Evolutionary conservation across 495 filamentous ascomycete genomes (phyloP), one percentile per base, ranked within the genome.

Genomic region (Trichoderma reesei): DNA sequence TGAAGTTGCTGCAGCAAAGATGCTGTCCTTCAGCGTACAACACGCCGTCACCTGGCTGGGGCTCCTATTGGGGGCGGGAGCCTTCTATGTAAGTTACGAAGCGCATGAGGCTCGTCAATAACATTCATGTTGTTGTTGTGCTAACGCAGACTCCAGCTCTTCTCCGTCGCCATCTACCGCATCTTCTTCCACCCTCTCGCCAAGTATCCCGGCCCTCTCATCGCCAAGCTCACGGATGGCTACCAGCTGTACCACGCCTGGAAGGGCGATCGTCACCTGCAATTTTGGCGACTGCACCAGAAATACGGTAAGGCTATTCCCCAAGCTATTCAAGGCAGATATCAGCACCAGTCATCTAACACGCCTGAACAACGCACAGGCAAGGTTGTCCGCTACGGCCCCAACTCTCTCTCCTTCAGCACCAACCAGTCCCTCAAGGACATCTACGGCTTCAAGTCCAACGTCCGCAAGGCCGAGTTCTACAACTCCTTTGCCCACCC

Each of bases 141-240:
- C 51, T 56, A 56, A 56, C 26, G 26, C 70, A 71, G 68, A 66
- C 69, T 68, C 71, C 18, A 73, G 71, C 37, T 37, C 41, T n/a
- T 64, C 33, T 66, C 68, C 65, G 59, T 79, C 36, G 70, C 74
- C 60, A 63, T 81, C 61, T 87, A 87, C 70, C 72, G 78, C 16
- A 41, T 86, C 48, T 84, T 78, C 66, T 79, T 89, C 68, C 87
- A 89, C 68, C 86, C 86, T 5, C 71, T 88, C 5, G 79, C 84
- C n/a, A 84, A 82, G 67, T 88, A 88, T 65, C 86, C 86, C 2
- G 87, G 87, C 0, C 87, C 86, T 0, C 73, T 83, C 39, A 70
- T 86, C 2, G 83, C 79, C 62, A 83, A 80, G 68, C 72, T 85
- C 51, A 83, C 85, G 20, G 77, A 81, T 66, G 78, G 76, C 64